Evolutionary conservation across 768 basidiomycete species (phyloP), one percentile per base, ranked within the genome.

Genomic region (Auricularia sp.): DNA sequence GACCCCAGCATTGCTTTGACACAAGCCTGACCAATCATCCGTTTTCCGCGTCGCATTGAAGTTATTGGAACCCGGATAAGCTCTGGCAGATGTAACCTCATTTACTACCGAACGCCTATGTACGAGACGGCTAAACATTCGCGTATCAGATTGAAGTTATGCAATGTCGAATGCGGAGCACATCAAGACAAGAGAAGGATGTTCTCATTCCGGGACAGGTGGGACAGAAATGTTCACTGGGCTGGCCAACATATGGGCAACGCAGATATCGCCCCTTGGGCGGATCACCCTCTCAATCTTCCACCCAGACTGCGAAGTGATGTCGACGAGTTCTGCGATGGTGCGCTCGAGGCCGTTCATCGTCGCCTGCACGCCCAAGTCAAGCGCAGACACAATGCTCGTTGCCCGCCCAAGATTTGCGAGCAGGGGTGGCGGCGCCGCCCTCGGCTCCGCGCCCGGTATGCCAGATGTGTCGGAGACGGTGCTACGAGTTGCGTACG

Each of bases 301-400:
- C 86, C 87, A 88, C 1, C 87, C 85, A 24, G 85, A 80, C 0
- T 82, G 82, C 33, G 77, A 73, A 5, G 80, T 76, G 21, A 89
- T 74, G 0, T 80, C 76, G 3, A 83, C 78, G 51, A 83, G 78
- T 71, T 90, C 87, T 61, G 85, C 80, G 8, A 90, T 75, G 0
- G 88, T 90, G 3, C 88, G 81, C 69, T 90, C 88, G 69, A 88
- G 85, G 2, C 83, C 78, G 66, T 89, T 88, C 72, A 89, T 86
- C 62, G 79, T 81, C 7, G 79, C 80, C 71, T 86, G 84, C 69
- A 88, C 88, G 35, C 84, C 81, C 69, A 88, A 73, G 71, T 90
- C 88, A 80, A 88, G 80, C 80, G 83, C 87, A 71, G 88, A 89
- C 5, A 81, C 86, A 67, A 83, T 85, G 5, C 84, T 80, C 70